Conservation (phyloP, 1,284 basidiomycete species). For the Ceratobasidium sp. region DNA sequence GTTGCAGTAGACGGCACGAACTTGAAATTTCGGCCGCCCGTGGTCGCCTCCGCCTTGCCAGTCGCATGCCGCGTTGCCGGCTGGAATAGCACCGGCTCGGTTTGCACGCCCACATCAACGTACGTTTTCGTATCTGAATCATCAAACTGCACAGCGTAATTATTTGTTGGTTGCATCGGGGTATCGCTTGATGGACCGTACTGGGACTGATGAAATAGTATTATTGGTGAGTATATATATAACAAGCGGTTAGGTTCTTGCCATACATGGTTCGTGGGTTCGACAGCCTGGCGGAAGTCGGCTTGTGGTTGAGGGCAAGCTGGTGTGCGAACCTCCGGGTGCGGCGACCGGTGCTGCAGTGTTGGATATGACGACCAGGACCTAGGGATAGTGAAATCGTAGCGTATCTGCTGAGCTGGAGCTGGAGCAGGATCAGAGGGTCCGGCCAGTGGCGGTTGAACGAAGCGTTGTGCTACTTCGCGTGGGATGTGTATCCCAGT, state of each 20-base stretch:
- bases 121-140: background rate
- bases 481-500: background rate
- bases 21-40: background rate
- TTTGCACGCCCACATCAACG: background rate
- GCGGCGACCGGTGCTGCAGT: too few species aligned
- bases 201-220: background rate
- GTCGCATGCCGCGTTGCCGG: background rate
- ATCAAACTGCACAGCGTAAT: background rate
- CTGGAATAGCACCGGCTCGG: conserved; percentile 6
- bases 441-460: background rate
- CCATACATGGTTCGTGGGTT: background rate
- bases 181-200: background rate
- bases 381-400: background rate
- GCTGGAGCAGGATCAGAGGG: too few species aligned
- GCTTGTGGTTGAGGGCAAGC: background rate
- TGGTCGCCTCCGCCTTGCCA: background rate
- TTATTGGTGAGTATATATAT: background rate
- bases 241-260: background rate
- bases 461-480: background rate
- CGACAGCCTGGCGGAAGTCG: background rate
- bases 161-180: background rate
- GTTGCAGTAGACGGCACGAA: background rate
- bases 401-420: background rate
- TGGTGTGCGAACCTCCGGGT: too few species aligned
- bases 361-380: too few species aligned